Evolutionary conservation across 23 red algal genomes (phyloP), one percentile per base, ranked within the genome.

Genomic region (Gracilariopsis chorda): DNA sequence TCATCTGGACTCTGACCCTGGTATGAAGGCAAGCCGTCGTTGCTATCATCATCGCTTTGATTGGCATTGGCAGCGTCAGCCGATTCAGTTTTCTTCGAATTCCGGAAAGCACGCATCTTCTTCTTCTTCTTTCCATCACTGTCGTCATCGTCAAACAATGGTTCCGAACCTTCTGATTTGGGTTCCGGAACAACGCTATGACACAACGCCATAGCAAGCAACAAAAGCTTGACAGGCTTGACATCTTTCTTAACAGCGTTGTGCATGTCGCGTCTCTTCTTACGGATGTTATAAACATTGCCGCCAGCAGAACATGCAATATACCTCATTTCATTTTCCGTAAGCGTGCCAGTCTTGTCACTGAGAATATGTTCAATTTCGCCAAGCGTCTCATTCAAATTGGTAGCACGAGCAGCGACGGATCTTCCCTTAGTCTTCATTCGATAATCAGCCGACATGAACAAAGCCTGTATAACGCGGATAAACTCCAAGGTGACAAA

Each of bases 331-430:
- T 81, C 82, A 59, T 98, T 98, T 55, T 94, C 92, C 2, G 95
- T 98, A 27, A 98, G 78, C 7, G 95, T 98, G 3, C 95, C 95
- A 10, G 95, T 98, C 57, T 98, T 98, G 69, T 98, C 95, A 27
- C 85, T 91, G 32, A 93, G 83, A 29, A 98, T 69, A 77, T 91
- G 80, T 45, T 98, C 71, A 68, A 98, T 68, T 32, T 88, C 78
- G 24, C 90, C 95, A 7, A 98, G 80, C 40, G 78, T 91, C 45
- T 98, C 95, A 78, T 94, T 98, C 17, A 98, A 62, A 71, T 94
- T 94, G n/a, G 97, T 92, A 33, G 93, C 88, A 46, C 77, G 88
- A 0, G 95, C 84, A 2, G 57, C 60, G 29, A 90, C 83, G 12
- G 87, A 25, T 39, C 75, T 43, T 1, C 95, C 75, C 27, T 79